Conservation (phyloP, 2,329 filamentous ascomycete species). For the Aspergillus tubingensis region DNA sequence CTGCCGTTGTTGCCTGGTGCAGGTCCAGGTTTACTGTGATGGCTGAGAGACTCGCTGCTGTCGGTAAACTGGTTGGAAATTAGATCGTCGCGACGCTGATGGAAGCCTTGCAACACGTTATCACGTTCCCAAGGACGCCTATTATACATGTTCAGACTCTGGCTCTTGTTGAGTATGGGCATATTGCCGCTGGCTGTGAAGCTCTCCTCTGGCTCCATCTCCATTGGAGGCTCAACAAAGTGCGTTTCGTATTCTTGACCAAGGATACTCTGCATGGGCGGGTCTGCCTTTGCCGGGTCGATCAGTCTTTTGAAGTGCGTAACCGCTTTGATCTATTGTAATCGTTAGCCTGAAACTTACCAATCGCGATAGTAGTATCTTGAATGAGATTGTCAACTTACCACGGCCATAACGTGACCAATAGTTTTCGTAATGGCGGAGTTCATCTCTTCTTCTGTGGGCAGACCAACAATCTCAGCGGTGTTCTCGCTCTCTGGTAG, state of each 20-base stretch:
- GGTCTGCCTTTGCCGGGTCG: constrained; percentile 53
- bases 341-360: constrained; percentile 7
- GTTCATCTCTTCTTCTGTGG: constrained; percentile 87
- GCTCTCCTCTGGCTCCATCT: constrained; percentile 48
- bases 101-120: constrained; percentile 57
- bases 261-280: constrained; percentile 60
- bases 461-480: constrained; percentile 73
- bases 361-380: not conserved
- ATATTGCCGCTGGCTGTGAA: constrained; percentile 28
- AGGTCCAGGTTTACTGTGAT: constrained; percentile 14
- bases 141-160: constrained; percentile 51
- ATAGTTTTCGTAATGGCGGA: constrained; percentile 89
- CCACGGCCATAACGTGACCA: constrained; percentile 80
- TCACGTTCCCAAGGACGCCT: constrained; percentile 52
- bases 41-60: constrained; percentile 18
- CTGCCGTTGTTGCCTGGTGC: constrained; percentile 16
- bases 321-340: constrained; percentile 77
- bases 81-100: constrained; percentile 33
- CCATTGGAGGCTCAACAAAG: constrained; percentile 59
- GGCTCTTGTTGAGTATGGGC: constrained; percentile 20
- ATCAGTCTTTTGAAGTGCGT: constrained; percentile 81
- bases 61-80: constrained; percentile 7
- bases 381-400: constrained; percentile 41
- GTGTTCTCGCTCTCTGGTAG: constrained; percentile 85
- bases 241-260: constrained; percentile 56